A percentile compares a stretch with the other conserved stretches of the same genome.
These are phyloP conservation scores for Barnettozyma wickerhamii DNA, from an alignment of 805 yeast species.

Conservation along the genomic window DNA sequence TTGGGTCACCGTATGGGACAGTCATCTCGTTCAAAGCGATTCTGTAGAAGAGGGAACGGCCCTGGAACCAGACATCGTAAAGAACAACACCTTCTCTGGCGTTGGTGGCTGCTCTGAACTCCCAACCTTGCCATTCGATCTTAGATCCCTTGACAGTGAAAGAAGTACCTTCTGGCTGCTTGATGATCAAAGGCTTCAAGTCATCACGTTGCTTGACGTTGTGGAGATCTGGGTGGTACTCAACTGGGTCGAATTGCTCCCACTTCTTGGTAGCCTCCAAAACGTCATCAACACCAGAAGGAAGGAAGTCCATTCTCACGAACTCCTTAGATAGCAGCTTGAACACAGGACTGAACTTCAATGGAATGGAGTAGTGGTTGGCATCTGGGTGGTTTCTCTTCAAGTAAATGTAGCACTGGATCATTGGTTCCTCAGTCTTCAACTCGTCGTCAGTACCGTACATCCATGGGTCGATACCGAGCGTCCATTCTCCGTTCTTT, in stretches of 20 bases:
- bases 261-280: slow-evolving; percentile 51
- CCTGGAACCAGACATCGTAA: slow-evolving; percentile 70
- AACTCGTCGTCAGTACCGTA: slow-evolving; percentile 59
- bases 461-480: slow-evolving; percentile 79
- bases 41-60: slow-evolving; percentile 72
- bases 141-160: slow-evolving; percentile 55
- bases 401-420: slow-evolving; percentile 74
- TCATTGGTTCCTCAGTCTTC: slow-evolving; percentile 43
- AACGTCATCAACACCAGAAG: slow-evolving; percentile 65
- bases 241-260: slow-evolving; percentile 57
- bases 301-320: slow-evolving; percentile 68
- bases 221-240: slow-evolving; percentile 69
- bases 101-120: slow-evolving; percentile 63
- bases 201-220: slow-evolving; percentile 47
- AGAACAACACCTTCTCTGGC: slow-evolving; percentile 78
- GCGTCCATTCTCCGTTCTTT: slow-evolving; percentile 31
- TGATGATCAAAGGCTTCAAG: slow-evolving; percentile 63
- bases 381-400: slow-evolving; percentile 65
- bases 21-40: slow-evolving; percentile 78
- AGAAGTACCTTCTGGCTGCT: slow-evolving; percentile 80
- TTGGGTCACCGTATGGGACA: slow-evolving; percentile 83
- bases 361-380: slow-evolving; percentile 71
- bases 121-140: slow-evolving; percentile 82
- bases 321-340: slow-evolving; percentile 56
- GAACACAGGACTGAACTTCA: slow-evolving; percentile 70